Evolutionary conservation across 1,139 yeast species (phyloP), one percentile per base, ranked within the genome.

Genomic region (Protomyces pachydermus): DNA sequence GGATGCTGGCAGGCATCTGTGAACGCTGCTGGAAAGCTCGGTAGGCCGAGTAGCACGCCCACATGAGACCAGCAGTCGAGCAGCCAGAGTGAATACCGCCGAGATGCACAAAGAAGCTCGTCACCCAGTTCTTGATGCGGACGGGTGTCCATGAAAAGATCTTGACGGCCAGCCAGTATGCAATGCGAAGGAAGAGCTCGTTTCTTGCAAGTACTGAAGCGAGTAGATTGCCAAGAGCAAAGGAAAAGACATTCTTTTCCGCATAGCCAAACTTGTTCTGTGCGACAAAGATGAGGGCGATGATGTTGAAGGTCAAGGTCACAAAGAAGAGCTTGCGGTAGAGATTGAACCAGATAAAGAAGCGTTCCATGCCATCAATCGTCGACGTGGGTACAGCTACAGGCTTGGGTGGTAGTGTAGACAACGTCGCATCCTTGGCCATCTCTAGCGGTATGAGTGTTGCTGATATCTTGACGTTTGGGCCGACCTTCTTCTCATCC

Each of bases 41-140:
- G 46, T 58, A 58, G 20, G 56, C 62, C 5, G 62, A 55, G 32
- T 58, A 58, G 35, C 45, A 39, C 5, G 56, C 45, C 62, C 62
- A 58, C 28, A 52, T 35, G 16, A 58, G 54, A 14, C 62, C 62
- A 25, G 62, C 56, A 12, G 62, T 51, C 16, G 62, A 28, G 28
- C 62, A 58, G 3, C 62, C 62, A 16, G 62, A 58, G 42, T 58
- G 62, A 28, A 58, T 50, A 18, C 62, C 62, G 18, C 62, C 62
- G 10, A 58, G 62, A 34, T 58, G 53, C 12, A 58, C 56, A 34
- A 58, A 58, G 45, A 51, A 12, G 28, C 52, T 48, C 16, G 62
- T 58, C 20, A 58, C 52, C 32, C 39, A 20, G 23, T 58, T 58
- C 28, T 55, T 46, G 35, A 58, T 52, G 20, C 62, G 62, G 14